Base-by-base conservation (phyloP, 257 asterid genomes). In the Henckelia pumila region DNA sequence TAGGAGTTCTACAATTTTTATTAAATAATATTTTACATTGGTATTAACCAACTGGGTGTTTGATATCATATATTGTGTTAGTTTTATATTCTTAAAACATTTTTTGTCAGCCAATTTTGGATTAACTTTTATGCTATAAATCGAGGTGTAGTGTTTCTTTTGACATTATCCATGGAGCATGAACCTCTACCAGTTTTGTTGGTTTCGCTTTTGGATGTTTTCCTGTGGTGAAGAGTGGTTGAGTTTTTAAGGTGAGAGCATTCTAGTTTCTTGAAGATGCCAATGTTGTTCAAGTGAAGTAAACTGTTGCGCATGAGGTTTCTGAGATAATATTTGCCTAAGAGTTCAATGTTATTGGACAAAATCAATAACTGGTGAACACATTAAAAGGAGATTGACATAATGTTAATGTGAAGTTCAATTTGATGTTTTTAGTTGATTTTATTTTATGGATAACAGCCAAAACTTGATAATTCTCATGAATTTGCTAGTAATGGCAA, bases 401-500 rank as follows among this genome's bases (percentile, higher is more conserved):
- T 40, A 40, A 40, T 17, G 50, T 40, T n/a, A n/a, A n/a, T n/a
- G n/a, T 40, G 1, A 40, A 40, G n/a, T n/a, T 40, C 50, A 4
- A 40, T 11, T 40, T 11, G 50, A 13, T 0, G 6, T 40, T 11
- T 40, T 40, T 40, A 40, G 6, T 11, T 40, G 50, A n/a, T n/a
- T n/a, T n/a, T n/a, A 35, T 35, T 26, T 74, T 68, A 40, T 28
- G 61, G 32, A 26, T 56, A 44, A 40, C 10, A 57, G 0, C 16
- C 10, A 2, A 3, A 14, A 23, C 37, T 30, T 47, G 67, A 67
- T 63, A 24, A 26, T 56, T 16, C 16, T 9, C 50, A 26, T 49
- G 71, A 61, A 62, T 10, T 72, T 6, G n/a, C 59, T 78, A 66
- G 65, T 29, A 47, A n/a, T 58, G 35, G 53, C 47, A 21, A 9